These are phyloP conservation scores for Botryosphaeria dothidea DNA, from an alignment of 2,329 filamentous ascomycete genomes.

Conservation along the genomic window DNA sequence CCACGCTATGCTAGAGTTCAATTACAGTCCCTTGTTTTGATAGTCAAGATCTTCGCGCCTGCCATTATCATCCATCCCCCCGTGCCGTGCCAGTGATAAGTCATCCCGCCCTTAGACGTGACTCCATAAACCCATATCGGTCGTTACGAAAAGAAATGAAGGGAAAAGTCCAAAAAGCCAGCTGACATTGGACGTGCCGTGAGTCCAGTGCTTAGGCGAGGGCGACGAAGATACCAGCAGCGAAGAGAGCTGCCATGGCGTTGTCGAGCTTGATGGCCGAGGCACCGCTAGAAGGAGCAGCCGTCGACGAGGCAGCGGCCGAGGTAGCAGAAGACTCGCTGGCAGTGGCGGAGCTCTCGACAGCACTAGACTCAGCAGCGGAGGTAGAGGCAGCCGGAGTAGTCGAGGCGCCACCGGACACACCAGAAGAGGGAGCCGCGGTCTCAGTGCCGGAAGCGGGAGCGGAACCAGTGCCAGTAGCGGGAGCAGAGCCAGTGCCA, in stretches of 20 bases:
- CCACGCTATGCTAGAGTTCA: neutral
- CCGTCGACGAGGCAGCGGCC: conserved; percentile 10
- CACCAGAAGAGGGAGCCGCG: neutral
- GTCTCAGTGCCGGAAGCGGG: conserved; percentile 1
- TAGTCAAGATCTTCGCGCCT: conserved; percentile 4
- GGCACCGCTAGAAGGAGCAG: conserved; percentile 7
- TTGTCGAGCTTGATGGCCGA: conserved; percentile 4
- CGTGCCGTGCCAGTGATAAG: neutral
- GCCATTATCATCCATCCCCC: neutral
- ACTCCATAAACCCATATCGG: conserved; percentile 7
- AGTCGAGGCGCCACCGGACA: conserved; percentile 1
- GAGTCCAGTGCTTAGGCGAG: neutral
- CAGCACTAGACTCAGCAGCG: neutral
- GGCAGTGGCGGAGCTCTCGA: neutral
- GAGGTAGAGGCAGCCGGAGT: neutral
- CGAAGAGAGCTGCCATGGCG: conserved; percentile 19
- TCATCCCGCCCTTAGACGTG: neutral
- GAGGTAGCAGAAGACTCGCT: neutral
- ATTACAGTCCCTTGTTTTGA: conserved; percentile 3
- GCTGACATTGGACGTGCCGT: neutral
- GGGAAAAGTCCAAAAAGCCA: neutral
- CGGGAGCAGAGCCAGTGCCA: neutral
- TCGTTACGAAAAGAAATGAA: conserved; percentile 9
- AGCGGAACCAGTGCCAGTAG: neutral
- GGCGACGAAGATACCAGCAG: conserved; percentile 18